A percentile compares a stretch with the other conserved stretches of the same genome.
phyloP scores from a whole-genome alignment of 129 eudicot species.

The Helichrysum umbraculigerum region DNA sequence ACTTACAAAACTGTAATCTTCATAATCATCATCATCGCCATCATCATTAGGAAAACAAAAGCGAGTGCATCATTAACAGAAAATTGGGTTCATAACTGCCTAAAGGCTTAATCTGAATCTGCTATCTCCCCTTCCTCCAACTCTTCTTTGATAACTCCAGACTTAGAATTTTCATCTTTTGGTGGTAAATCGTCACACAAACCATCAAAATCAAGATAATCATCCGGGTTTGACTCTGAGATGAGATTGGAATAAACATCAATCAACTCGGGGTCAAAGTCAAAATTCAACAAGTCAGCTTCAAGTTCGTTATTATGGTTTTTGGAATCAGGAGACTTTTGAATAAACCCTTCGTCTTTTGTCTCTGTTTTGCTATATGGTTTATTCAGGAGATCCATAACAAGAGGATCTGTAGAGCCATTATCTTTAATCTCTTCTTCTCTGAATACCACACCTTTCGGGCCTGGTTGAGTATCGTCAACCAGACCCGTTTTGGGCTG shows the following conservation, averaged over 20 bases:
- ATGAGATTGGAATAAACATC: slow-evolving; percentile 52
- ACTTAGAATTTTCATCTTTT: slow-evolving; percentile 6
- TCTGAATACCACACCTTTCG: slow-evolving; percentile 47
- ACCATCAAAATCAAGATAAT: slow-evolving; percentile 63
- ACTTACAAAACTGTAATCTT: background rate
- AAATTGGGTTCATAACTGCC: background rate
- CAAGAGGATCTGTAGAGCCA: slow-evolving; percentile 39
- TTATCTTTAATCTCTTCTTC: slow-evolving; percentile 77
- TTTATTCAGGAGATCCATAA: slow-evolving; percentile 46
- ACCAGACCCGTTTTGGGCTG: slow-evolving; percentile 22
- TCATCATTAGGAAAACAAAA: background rate
- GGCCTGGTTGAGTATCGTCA: slow-evolving; percentile 32
- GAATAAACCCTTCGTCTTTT: background rate
- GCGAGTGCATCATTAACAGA: background rate
- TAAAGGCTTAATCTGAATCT: slow-evolving; percentile 16
- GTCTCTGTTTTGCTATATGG: slow-evolving; percentile 21
- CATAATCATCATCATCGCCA: background rate
- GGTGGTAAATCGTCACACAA: slow-evolving; percentile 33
- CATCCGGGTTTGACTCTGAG: slow-evolving; percentile 52
- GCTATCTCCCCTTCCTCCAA: slow-evolving; percentile 91
- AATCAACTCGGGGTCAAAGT: slow-evolving; percentile 49
- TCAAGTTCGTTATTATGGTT: slow-evolving; percentile 16
- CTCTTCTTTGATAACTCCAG: slow-evolving; percentile 39
- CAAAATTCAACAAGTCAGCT: slow-evolving; percentile 46
- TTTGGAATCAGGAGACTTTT: background rate